Evolutionary conservation across 441 rosid genomes (phyloP), one percentile per base, ranked within the genome.

Genomic region (Pelargonium fulgidum): DNA sequence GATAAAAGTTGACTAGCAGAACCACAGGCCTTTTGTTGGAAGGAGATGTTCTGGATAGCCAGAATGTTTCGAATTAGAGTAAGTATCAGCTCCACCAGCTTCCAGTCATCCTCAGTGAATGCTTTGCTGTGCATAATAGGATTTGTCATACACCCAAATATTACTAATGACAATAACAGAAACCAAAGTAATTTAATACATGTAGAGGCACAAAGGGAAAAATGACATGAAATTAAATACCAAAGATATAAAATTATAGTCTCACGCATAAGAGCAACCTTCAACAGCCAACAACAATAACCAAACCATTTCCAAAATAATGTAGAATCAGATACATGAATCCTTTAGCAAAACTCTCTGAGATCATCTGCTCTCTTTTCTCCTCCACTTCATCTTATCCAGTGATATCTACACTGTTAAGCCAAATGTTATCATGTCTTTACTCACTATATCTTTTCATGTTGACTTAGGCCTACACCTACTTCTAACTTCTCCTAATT

Each of bases 21-120:
- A 33, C 83, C 88, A 67, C 85, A 93, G 71, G 89, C 85, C 76
- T 92, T 92, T 70, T 85, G 99, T 67, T 78, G 72, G 59, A 78
- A 77, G 2, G 90, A 81, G 26, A 92, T 76, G 66, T 88, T 95
- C 77, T 90, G 98, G 68, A 92, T 78, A 56, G 98, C 95, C 33
- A 95, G 89, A 72, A 95, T 70, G 73, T 95, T 95, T 68, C 93
- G 84, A 71, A 95, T 91, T 26, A 92, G 75, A 50, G 98, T 91
- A 77, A 95, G 84, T 26, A 92, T 86, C 59, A 95, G 89, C 85
- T 92, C 98, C 74, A 91, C 84, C 86, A 95, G 75, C 83, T 95
- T 95, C 99, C 98, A 92, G 75, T 95, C 97, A 78, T 95, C 98
- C 80, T 92, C 98, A 0, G 81, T 78, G 74, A 92, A 89, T 52